Conservation (phyloP, 768 basidiomycete genomes). For the Boletus tomentosulus region DNA sequence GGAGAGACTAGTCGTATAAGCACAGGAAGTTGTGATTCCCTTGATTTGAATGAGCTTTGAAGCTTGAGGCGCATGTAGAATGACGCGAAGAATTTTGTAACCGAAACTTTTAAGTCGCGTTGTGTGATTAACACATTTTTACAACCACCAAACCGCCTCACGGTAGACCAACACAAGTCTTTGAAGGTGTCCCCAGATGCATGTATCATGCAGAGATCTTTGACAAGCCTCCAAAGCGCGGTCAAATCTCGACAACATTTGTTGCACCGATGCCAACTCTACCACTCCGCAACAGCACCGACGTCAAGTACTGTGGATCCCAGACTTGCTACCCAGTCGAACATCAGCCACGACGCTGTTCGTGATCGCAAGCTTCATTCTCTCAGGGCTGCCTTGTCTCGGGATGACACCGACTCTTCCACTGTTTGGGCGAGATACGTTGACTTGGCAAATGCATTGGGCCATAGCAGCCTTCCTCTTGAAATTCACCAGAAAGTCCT, state of each 20-base stretch:
- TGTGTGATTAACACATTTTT: background rate
- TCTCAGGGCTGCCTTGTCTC: constrained; percentile 29
- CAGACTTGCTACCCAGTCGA: constrained; percentile 2
- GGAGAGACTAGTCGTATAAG: constrained; percentile 46
- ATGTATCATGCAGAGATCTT: constrained; percentile 21
- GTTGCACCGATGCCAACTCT: constrained; percentile 4
- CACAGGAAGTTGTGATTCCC: constrained; percentile 3
- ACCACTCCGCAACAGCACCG: constrained; percentile 11
- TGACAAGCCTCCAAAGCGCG: constrained; percentile 16
- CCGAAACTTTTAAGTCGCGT: background rate
- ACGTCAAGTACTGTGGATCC: constrained; percentile 2
- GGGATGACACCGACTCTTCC: constrained; percentile 36
- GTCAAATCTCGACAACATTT: constrained; percentile 6
- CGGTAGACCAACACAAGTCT: background rate
- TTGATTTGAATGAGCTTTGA: background rate
- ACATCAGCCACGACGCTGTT: constrained; percentile 5
- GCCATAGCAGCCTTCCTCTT: constrained; percentile 50
- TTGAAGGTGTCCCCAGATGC: constrained; percentile 8
- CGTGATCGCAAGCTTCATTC: constrained; percentile 26
- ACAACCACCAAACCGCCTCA: background rate
- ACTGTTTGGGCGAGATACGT: constrained; percentile 65
- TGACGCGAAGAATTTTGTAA: background rate
- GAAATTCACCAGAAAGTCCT: constrained; percentile 68
- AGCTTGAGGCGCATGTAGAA: background rate
- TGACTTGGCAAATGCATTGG: constrained; percentile 48